phyloP scores from a whole-genome alignment of 2,329 filamentous ascomycete species.

The Pseudogymnoascus sp. region DNA sequence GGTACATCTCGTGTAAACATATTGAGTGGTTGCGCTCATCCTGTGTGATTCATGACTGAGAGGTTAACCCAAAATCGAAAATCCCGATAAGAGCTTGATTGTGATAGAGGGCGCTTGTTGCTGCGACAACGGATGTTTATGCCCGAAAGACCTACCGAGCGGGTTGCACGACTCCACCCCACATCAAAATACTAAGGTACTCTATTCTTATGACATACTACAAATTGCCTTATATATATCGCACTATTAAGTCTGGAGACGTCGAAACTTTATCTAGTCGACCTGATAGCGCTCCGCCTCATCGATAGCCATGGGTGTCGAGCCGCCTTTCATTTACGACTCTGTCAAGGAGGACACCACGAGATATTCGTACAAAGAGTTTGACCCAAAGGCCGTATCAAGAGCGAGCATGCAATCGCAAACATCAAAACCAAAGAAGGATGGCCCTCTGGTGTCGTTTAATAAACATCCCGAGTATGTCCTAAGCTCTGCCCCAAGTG shows the following conservation, averaged over 20 bases:
- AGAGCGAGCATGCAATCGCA: conserved; percentile 66
- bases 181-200: not conserved
- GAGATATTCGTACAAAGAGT: conserved; percentile 47
- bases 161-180: conserved; percentile 3
- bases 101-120: conserved; percentile 2
- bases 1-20: conserved; percentile 23
- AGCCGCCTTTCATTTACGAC: conserved; percentile 69
- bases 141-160: not conserved
- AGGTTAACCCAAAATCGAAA: not conserved
- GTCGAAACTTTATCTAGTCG: not conserved
- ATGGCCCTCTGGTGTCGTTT: conserved; percentile 72
- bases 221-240: not conserved
- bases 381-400: conserved; percentile 81
- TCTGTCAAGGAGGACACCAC: conserved; percentile 34
- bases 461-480: conserved; percentile 80
- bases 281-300: not conserved
- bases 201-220: not conserved
- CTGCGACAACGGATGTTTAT: conserved; percentile 5
- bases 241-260: not conserved
- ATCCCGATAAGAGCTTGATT: conserved; percentile 6
- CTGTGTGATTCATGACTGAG: conserved; percentile 14
- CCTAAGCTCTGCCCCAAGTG: not conserved
- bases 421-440: conserved; percentile 51
- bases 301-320: conserved; percentile 38
- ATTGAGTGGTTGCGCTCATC: conserved; percentile 21